Evolutionary conservation across 176 grass and related monocot species (phyloP), one percentile per base, ranked within the genome.

Genomic region (Oryza nivara): DNA sequence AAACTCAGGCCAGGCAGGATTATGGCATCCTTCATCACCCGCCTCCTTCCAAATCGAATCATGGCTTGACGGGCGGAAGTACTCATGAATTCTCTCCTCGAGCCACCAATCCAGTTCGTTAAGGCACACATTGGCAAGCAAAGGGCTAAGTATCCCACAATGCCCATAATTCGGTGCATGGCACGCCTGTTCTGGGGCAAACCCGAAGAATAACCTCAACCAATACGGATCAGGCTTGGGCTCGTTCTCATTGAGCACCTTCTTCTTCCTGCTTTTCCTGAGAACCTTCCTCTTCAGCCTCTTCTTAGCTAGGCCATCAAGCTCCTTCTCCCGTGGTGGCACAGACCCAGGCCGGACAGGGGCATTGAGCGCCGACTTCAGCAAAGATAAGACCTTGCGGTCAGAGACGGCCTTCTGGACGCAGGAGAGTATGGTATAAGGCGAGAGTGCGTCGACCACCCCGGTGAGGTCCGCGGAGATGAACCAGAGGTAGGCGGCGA

Each of bases 1-100:
- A 60, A 99, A 99, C 78, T 99, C 96, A 35, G 93, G 96, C 96
- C 96, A 99, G 22, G 96, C 83, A 16, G 96, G 91, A 78, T 96
- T 99, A 84, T 99, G 96, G 36, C 93, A 92, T 44, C 89, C 91
- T 12, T 92, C 86, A 83, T 94, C 79, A 72, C 80, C 78, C 0
- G 65, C 83, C 22, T 95, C 93, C 51, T 87, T 94, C 93, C 89
- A 94, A 84, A 99, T 92, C 0, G 88, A 89, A 81, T 99, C 96
- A 49, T 86, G 87, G 78, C 91, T 99, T 4, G 88, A 96, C 1
- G 89, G 91, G 25, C 60, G 44, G 75, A 99, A 99, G 83, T 99
- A 99, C 5, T 91, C 86, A 41, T 83, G 65, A 38, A 94, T 88
- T 74, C 83, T 92, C 70, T 94, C 96, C 68, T 99, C 93, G 89